A percentile compares a stretch with the other conserved stretches of the same genome.
Evolutionary conservation across 2,329 filamentous ascomycete genomes (phyloP).

Genomic region (Chaetomiaceae sp.): DNA sequence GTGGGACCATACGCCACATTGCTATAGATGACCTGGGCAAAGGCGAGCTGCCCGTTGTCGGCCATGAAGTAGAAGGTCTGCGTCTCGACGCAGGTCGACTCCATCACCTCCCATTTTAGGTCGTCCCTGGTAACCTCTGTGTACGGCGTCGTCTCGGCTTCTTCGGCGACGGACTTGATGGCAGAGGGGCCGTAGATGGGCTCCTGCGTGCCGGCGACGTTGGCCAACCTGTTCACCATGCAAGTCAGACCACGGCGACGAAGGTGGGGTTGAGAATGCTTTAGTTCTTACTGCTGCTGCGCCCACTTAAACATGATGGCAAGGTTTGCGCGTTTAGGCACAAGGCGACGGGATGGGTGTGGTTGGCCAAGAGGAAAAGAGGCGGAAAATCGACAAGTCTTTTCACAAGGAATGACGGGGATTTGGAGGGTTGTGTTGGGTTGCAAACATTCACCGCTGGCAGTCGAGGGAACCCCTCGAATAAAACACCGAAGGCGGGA

Average conservation of each 20-base stretch:
- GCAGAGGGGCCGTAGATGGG: constrained; percentile 89
- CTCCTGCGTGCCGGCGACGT: constrained; percentile 93
- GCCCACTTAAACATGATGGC: constrained; percentile 88
- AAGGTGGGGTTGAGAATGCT: constrained; percentile 9
- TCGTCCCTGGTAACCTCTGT: constrained; percentile 74
- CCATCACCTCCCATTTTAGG: constrained; percentile 75
- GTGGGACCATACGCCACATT: constrained; percentile 72
- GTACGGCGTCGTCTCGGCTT: constrained; percentile 72
- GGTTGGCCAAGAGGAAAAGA: constrained; percentile 1
- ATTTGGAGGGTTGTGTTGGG: constrained; percentile 2
- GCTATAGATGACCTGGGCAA: constrained; percentile 94
- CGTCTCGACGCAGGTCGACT: constrained; percentile 87
- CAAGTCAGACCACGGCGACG: constrained; percentile 19
- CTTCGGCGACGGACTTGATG: constrained; percentile 78
- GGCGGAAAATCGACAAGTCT: neutral
- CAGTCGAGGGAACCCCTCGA: constrained; percentile 7
- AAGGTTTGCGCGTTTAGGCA: neutral
- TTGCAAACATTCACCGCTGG: constrained; percentile 23
- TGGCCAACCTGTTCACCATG: constrained; percentile 49
- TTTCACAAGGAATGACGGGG: constrained; percentile 4
- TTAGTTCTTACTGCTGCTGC: constrained; percentile 70
- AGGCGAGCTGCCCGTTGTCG: constrained; percentile 69
- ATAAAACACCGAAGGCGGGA: constrained; percentile 7
- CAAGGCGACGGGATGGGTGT: neutral
- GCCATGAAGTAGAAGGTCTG: constrained; percentile 88